A percentile compares a stretch with the other conserved stretches of the same genome.
Evolutionary conservation across 176 grass and related monocot species (phyloP).

Genomic region (Rhynchospora breviuscula): DNA sequence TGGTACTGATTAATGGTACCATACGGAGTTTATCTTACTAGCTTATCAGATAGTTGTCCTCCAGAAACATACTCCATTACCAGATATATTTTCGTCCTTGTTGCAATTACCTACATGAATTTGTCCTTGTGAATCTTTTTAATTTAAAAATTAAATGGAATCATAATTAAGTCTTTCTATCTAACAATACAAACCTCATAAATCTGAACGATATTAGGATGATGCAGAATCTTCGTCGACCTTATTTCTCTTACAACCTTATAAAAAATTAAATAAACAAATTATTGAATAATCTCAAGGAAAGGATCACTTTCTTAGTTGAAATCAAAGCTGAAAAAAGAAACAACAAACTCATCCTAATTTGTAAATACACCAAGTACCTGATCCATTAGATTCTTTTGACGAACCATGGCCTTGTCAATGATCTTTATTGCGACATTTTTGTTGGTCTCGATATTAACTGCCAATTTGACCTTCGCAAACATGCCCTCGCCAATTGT

Average conservation of each 20-base stretch:
- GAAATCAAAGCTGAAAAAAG: background rate
- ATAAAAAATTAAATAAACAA: conserved; percentile 6
- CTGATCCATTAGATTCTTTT: conserved; percentile 60
- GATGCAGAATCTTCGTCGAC: conserved; percentile 60
- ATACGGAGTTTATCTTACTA: conserved; percentile 34
- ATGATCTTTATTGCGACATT: conserved; percentile 61
- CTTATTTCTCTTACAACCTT: conserved; percentile 68
- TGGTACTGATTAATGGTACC: background rate
- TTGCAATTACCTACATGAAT: conserved; percentile 52
- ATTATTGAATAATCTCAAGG: background rate
- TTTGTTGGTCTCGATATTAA: conserved; percentile 34
- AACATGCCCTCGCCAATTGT: conserved; percentile 68
- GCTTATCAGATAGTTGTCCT: conserved; percentile 62
- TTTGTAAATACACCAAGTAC: conserved; percentile 5
- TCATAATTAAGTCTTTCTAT: background rate
- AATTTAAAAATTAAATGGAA: background rate
- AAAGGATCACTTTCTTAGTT: background rate
- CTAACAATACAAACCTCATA: conserved; percentile 33
- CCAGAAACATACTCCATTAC: conserved; percentile 78
- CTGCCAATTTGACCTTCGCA: conserved; percentile 61
- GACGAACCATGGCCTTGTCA: conserved; percentile 42
- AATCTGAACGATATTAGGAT: conserved; percentile 73
- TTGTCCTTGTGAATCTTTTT: background rate
- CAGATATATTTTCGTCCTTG: conserved; percentile 59
- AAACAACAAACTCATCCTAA: background rate